Evolutionary conservation across 352 stramenopile species (phyloP), one percentile per base, ranked within the genome.

Genomic region (Phytopythium vexans): DNA sequence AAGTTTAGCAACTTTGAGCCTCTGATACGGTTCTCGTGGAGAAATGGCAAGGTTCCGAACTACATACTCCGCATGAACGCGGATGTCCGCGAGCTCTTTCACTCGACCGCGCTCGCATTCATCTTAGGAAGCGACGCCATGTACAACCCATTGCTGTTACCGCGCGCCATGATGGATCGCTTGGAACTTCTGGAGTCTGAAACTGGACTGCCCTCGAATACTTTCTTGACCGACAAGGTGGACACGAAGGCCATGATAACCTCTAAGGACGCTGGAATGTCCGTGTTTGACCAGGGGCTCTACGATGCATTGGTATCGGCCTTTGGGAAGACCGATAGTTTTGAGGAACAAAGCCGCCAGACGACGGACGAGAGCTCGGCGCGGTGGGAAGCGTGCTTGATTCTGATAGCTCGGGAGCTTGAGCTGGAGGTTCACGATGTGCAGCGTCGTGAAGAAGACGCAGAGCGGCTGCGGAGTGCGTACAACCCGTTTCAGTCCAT

Each of bases 401-500:
- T 76, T 32, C 42, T 60, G 5, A 75, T 88, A 46, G 48, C 62
- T 8, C 35, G 65, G 0, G 77, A 88, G 37, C 48, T 39, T 6
- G 58, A 74, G n/a, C 54, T 77, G 0, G 74, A 88, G 43, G 21
- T 35, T 2, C 15, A 44, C 2, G 64, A 70, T 38, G 39, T 7
- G 31, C 51, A 65, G 38, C 42, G 56, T 3, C 38, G 11, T n/a
- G 58, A 49, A 3, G 46, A 60, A 16, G 64, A 62, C 49, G 65
- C 56, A 32, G 45, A 46, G 21, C 56, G 56, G 36, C 37, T 52
- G 43, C 48, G 54, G 43, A 57, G 14, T 32, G 67, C 64, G 4
- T 86, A 86, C 49, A 75, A 86, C 35, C 77, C 77, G 6, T 89
- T 88, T 16, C 62, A 71, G 11, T 54, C 58, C 1, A 86, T 89